Conservation (phyloP, 2,329 filamentous ascomycete genomes). For the Arthrobotrys megalospora region DNA sequence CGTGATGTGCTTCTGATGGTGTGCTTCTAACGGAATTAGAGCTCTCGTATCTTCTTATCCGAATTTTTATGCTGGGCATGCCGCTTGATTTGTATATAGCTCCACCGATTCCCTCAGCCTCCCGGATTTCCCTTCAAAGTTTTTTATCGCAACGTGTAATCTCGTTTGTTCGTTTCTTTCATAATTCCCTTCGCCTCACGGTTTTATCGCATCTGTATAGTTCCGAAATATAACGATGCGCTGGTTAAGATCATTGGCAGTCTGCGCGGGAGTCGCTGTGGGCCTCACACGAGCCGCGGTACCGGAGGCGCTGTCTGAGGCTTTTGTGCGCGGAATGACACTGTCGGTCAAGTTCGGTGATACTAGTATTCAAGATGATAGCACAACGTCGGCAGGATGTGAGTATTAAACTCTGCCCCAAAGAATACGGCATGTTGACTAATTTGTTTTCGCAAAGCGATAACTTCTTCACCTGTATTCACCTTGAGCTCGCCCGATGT, state of each 20-base stretch:
- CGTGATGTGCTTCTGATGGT: constrained; percentile 57
- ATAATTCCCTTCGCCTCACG: constrained; percentile 34
- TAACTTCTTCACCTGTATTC: constrained; percentile 47
- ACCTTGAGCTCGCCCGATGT: constrained; percentile 38
- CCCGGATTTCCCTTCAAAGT: constrained; percentile 28
- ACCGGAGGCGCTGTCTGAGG: constrained; percentile 50
- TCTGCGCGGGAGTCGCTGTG: constrained; percentile 41
- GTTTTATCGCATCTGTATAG: constrained; percentile 43
- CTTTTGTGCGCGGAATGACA: constrained; percentile 49
- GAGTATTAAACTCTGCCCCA: constrained; percentile 20
- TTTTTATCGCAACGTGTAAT: constrained; percentile 39
- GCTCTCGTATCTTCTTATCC: constrained; percentile 54
- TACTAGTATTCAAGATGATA: constrained; percentile 37
- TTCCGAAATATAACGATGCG: constrained; percentile 40
- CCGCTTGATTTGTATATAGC: constrained; percentile 28
- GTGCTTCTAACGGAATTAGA: constrained; percentile 31
- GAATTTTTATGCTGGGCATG: constrained; percentile 33
- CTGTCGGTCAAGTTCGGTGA: constrained; percentile 48
- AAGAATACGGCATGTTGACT: constrained; percentile 7
- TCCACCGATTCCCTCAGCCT: constrained; percentile 41
- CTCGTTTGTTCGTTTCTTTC: constrained; percentile 40
- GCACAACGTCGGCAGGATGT: constrained; percentile 43
- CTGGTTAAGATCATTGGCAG: constrained; percentile 55
- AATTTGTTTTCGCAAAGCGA: constrained; percentile 29
- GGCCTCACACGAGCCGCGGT: constrained; percentile 40